phyloP scores from a whole-genome alignment of 352 stramenopile genomes.

The Pythium insidiosum region DNA sequence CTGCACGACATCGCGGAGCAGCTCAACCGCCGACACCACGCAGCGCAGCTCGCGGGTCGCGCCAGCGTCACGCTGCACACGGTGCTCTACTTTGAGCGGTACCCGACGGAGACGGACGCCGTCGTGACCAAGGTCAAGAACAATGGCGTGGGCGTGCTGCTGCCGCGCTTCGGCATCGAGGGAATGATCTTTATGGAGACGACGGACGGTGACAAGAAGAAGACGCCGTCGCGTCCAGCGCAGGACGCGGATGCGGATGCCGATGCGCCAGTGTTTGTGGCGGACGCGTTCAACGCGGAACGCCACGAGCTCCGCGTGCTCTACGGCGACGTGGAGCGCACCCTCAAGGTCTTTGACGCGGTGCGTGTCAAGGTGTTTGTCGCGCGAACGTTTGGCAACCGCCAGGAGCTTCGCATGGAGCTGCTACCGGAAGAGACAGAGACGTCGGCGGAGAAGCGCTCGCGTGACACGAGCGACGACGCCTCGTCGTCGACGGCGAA shows the following conservation, averaged over 20 bases:
- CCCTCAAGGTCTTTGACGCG: constrained; percentile 73
- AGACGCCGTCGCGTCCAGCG: constrained; percentile 89
- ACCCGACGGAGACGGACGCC: constrained; percentile 74
- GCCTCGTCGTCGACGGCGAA: no score
- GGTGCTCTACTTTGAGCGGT: constrained; percentile 88
- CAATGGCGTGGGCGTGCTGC: constrained; percentile 91
- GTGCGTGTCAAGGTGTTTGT: constrained; percentile 78
- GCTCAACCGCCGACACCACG: constrained; percentile 88
- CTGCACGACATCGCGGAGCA: constrained; percentile 51
- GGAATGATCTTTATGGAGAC: constrained; percentile 68
- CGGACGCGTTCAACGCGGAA: constrained; percentile 37
- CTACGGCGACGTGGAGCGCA: constrained; percentile 36
- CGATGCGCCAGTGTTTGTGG: constrained; percentile 47
- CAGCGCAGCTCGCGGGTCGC: constrained; percentile 82
- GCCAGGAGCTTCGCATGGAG: constrained; percentile 81
- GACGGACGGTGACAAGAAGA: constrained; percentile 87
- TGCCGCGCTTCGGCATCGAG: constrained; percentile 88
- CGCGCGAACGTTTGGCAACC: constrained; percentile 65
- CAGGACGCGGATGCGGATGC: constrained; percentile 54
- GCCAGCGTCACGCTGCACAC: constrained; percentile 90
- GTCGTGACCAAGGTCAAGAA: constrained; percentile 87
- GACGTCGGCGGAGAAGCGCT: no score
- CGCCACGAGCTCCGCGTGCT: constrained; percentile 57
- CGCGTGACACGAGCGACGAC: no score
- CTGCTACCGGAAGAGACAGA: constrained; percentile 40